Base-by-base conservation (phyloP, 495 filamentous ascomycete genomes). In the Beverwykella pulmonaria region DNA sequence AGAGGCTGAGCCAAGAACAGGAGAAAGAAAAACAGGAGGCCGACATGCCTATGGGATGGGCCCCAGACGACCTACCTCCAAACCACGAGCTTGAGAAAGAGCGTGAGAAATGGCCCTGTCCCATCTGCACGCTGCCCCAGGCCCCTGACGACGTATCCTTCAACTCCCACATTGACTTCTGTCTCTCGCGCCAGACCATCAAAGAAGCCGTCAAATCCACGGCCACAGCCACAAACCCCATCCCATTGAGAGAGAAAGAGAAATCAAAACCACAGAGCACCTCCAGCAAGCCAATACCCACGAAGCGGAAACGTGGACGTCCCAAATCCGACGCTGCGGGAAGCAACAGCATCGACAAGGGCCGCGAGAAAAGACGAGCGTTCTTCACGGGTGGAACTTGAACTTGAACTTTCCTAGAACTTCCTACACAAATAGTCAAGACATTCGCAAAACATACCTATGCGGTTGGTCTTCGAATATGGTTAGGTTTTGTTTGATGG, bases 131-230 rank as follows among this genome's bases (percentile, higher is more conserved):
- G 2, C 79, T 87, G 47, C 88, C 89, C 0, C 91, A 97, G 71
- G 61, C 79, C 3, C 87, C 92, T 0, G 84, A 92, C 65, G 92
- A 97, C 74, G 81, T 82, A 39, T 75, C 74, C 6, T 97, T 99
- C 77, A 99, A 99, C 68, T 87, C 89, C 54, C 95, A 99, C 76
- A 89, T 99, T 50, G 95, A 99, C 73, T 87, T 90, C 22, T 99
- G 94, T 77, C 83, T 99, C 8, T 97, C 92, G 1, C 80, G 86
- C 49, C 85, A 88, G 74, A 90, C 91, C 0, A 98, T 98, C 65
- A 88, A 87, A 46, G 91, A 97, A 71, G 90, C 50, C 25, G 61
- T 71, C 12, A 71, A 68, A 54, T 44, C 58, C 3, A 71, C 69
- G 1, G 32, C 64, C 8, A 39, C 68, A 25, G 15, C 53, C 8